Base-by-base conservation (phyloP, 495 filamentous ascomycete species). In the Saxophila tyrrhenica region DNA sequence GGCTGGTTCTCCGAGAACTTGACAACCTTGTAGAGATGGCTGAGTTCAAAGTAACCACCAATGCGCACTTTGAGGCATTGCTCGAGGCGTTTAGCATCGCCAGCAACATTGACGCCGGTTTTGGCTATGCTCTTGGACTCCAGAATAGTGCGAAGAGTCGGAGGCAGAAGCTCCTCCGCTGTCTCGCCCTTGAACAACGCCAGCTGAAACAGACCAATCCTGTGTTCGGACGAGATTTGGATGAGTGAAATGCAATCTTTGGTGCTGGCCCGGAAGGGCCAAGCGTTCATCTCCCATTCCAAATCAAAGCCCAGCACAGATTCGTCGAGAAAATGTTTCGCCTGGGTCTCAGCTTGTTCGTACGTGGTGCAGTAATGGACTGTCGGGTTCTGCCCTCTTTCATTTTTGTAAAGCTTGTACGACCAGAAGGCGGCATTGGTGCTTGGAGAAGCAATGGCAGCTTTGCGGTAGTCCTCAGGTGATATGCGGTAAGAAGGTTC, bases 41-140 rank as follows among this genome's bases (percentile, higher is more conserved):
- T 67, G 2, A 72, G 64, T 52, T 72, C 69, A 53, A 67, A 66
- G 11, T 57, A 38, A 13, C 62, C 66, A 1, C 43, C 35, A 21
- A 61, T 54, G 16, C 65, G 41, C 29, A 68, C 57, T 17, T 59
- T 57, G 5, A 72, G 55, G 39, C 56, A 61, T 22, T 65, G 64
- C 16, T 51, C n/a, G 10, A 69, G 43, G 5, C 69, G 63, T 2
- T 52, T 64, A 23, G 56, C 62, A 59, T 97, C 73, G 87, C 92
- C 70, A 85, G 86, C 20, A 85, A 97, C 63, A 84, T 87, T 46
- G 89, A 98, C 67, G 80, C 92, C 19, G 82, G 88, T 1, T 77
- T 98, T 52, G 84, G 92, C 67, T 82, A 94, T 65, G 81, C 92
- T 29, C 75, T 82, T n/a, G 78, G 90, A 39, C 78, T 96, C 11